Percentiles rank a stretch among this genome's conserved stretches.
Conservation (phyloP, 441 rosid genomes). For the Pelargonium australe region DNA sequence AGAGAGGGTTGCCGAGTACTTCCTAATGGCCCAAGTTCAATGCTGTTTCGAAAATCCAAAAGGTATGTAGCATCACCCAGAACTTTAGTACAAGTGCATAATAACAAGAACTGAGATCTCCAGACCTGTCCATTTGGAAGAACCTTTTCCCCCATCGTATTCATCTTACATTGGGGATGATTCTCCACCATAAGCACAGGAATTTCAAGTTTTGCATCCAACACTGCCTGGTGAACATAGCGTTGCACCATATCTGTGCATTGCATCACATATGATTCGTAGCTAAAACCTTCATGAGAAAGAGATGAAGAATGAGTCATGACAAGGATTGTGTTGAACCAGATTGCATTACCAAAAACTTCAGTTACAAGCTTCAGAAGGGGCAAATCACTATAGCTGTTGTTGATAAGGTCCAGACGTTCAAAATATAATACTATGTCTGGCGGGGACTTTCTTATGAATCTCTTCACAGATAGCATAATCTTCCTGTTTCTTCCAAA, state of each 20-base stretch:
- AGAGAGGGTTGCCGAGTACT: slow-evolving; percentile 58
- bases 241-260: slow-evolving; percentile 62
- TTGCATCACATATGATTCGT: slow-evolving; percentile 60
- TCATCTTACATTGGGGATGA: slow-evolving; percentile 62
- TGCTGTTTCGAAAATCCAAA: slow-evolving; percentile 54
- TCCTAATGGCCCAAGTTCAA: slow-evolving; percentile 53
- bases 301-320: slow-evolving; percentile 66
- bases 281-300: slow-evolving; percentile 62
- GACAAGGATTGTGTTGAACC: slow-evolving; percentile 87
- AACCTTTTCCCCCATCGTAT: slow-evolving; percentile 55
- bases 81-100: slow-evolving; percentile 65
- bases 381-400: slow-evolving; percentile 54
- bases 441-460: slow-evolving; percentile 65
- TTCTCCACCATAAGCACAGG: slow-evolving; percentile 80
- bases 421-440: slow-evolving; percentile 75
- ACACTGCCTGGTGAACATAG: slow-evolving; percentile 59
- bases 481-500: slow-evolving; percentile 63
- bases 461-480: slow-evolving; percentile 60
- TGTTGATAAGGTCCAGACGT: slow-evolving; percentile 49
- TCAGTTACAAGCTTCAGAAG: slow-evolving; percentile 74
- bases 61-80: slow-evolving; percentile 63
- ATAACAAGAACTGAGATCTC: slow-evolving; percentile 65
- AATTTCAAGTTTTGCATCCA: slow-evolving; percentile 66
- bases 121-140: slow-evolving; percentile 84
- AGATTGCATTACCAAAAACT: slow-evolving; percentile 62